Evolutionary conservation across 805 yeast species (phyloP), one percentile per base, ranked within the genome.

Genomic region (Starmerella bacillaris): DNA sequence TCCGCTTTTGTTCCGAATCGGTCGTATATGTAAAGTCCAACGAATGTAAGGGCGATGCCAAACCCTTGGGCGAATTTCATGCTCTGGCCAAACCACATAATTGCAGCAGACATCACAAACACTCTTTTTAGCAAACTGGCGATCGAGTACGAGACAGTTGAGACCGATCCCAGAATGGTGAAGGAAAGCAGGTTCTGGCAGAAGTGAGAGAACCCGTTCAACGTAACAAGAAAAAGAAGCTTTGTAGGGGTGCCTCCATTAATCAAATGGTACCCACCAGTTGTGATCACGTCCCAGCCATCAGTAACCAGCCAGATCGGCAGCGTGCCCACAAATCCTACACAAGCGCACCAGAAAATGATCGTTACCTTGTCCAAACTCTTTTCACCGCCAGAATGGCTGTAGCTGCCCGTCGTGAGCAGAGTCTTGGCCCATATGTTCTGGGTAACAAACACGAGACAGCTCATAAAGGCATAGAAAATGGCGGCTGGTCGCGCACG

Each of bases 91-190:
- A 64, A 66, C 62, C 66, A 68, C 27, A 76, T 39, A 59, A 84
- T 78, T 47, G 93, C 78, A 1, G 75, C 74, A 2, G 76, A 65
- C 29, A 83, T 82, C 21, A 83, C 70, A 1, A 79, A 77, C n/a
- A 83, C 77, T 48, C 93, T 70, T 57, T 83, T 83, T 70, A 83
- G 68, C 68, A 83, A 67, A 29, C 79, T 72, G 3, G 94, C 93
- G 38, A 83, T 74, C 2, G 92, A 77, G 56, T 80, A 83, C 3
- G 89, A 70, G 9, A 83, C 73, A 0, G 94, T 79, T 2, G 92
- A 78, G 4, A 83, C 65, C 50, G 74, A 68, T 16, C 92, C 89
- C 30, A 83, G 57, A 21, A 83, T 61, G 57, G 78, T 80, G 55
- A 78, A 79, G 12, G 92, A 82, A 27, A 83, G 62, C 51, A 82